A percentile compares a stretch with the other conserved stretches of the same genome.
Conservation (phyloP, 305 asterid species). For the Fraxinus ornus region DNA sequence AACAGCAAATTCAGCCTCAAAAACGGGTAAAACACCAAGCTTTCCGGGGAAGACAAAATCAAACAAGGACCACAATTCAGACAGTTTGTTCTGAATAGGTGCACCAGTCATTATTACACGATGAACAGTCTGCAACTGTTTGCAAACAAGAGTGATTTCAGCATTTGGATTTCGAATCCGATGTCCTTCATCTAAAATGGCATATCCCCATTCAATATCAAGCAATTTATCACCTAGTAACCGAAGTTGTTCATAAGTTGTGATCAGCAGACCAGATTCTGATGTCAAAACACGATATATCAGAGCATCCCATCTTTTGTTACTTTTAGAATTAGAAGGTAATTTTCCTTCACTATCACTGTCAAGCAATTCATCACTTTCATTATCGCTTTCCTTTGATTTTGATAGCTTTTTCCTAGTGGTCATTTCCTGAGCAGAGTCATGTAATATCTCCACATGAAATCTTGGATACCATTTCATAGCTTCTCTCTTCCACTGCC, state of each 20-base stretch:
- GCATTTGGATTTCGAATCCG: conserved; percentile 97
- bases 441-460: conserved; percentile 83
- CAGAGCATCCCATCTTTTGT: conserved; percentile 75
- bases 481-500: conserved; percentile 95
- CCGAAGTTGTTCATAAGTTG: conserved; percentile 96
- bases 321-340: conserved; percentile 34
- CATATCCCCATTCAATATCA: conserved; percentile 93
- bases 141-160: conserved; percentile 90
- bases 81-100: conserved; percentile 86
- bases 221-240: conserved; percentile 73
- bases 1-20: conserved; percentile 96
- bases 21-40: conserved; percentile 91
- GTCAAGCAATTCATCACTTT: conserved; percentile 54
- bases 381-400: conserved; percentile 62
- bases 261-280: conserved; percentile 79
- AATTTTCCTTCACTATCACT: conserved; percentile 55
- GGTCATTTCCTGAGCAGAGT: conserved; percentile 66
- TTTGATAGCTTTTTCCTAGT: conserved; percentile 48
- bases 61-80: conserved; percentile 95
- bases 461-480: conserved; percentile 79
- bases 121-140: conserved; percentile 95
- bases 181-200: conserved; percentile 93
- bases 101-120: conserved; percentile 93
- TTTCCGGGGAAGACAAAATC: conserved; percentile 98
- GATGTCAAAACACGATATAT: conserved; percentile 73